These are phyloP conservation scores for Psophocarpus tetragonolobus DNA, from an alignment of 306 rosid genomes.

Conservation along the genomic window DNA sequence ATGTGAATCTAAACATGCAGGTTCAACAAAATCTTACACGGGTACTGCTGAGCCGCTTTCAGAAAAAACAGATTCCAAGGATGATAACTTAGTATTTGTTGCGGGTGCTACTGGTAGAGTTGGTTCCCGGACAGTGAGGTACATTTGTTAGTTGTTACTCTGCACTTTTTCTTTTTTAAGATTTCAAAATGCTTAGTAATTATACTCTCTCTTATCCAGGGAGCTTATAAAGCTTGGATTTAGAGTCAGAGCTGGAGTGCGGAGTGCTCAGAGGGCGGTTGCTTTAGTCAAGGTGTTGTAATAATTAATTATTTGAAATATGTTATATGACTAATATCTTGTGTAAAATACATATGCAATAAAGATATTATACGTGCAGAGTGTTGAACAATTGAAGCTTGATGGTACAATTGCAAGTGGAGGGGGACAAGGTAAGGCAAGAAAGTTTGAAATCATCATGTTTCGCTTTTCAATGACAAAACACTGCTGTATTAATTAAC, in stretches of 20 bases:
- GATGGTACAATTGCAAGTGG: constrained; percentile 49
- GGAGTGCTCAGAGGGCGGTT: constrained; percentile 72
- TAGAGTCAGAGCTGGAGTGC: constrained; percentile 85
- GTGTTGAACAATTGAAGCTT: constrained; percentile 70
- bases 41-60: constrained; percentile 41
- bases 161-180: neutral
- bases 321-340: neutral
- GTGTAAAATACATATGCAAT: constrained; percentile 29
- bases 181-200: constrained; percentile 27
- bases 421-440: constrained; percentile 61
- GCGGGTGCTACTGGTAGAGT: constrained; percentile 99
- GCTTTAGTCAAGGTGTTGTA: constrained; percentile 62
- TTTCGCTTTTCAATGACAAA: constrained; percentile 19
- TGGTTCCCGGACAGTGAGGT: constrained; percentile 97
- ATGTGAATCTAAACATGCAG: constrained; percentile 10
- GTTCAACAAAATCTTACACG: constrained; percentile 45
- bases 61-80: constrained; percentile 54
- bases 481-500: constrained; percentile 62
- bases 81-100: constrained; percentile 82
- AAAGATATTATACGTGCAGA: constrained; percentile 55
- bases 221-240: constrained; percentile 97
- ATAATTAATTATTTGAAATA: neutral
- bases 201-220: constrained; percentile 49
- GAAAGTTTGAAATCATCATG: constrained; percentile 33
- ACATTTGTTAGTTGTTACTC: constrained; percentile 13